phyloP scores from a whole-genome alignment of 495 filamentous ascomycete genomes.

The Podospora pseudopauciseta region DNA sequence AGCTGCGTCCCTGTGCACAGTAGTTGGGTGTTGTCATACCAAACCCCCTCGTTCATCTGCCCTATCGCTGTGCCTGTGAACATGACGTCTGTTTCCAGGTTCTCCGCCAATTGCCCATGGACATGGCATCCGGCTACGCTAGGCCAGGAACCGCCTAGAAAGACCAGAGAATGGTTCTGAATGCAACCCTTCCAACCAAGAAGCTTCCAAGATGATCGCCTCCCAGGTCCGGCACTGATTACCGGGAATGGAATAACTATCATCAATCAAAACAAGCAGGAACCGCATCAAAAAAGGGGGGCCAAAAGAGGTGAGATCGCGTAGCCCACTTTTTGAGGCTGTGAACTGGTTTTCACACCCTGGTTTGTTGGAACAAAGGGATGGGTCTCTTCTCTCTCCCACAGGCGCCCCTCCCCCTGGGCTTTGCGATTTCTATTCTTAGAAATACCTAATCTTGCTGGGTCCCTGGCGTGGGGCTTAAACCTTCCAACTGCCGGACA shows the following conservation, averaged over 20 bases:
- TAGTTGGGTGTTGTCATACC: background rate
- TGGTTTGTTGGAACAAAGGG: background rate
- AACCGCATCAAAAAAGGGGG: background rate
- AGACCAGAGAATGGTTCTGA: background rate
- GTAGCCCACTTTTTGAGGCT: constrained; percentile 23
- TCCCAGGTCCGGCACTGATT: background rate
- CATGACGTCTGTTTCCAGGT: constrained; percentile 1
- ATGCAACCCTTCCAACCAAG: background rate
- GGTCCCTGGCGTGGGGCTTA: background rate
- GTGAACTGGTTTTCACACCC: constrained; percentile 11
- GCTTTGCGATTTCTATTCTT: background rate
- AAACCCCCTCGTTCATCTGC: background rate
- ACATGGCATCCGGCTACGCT: constrained; percentile 1
- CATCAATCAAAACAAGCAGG: background rate
- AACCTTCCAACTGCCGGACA: background rate
- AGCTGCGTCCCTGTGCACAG: constrained; percentile 9
- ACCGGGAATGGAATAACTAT: background rate
- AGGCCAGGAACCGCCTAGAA: constrained; percentile 4
- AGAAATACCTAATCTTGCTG: background rate
- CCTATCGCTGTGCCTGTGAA: background rate
- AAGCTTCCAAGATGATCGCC: constrained; percentile 6
- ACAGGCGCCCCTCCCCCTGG: background rate
- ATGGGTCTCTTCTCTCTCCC: background rate
- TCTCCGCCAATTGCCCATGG: constrained; percentile 3
- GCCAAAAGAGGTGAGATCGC: background rate